Percentiles rank a stretch among this genome's conserved stretches.
Evolutionary conservation across 2,329 filamentous ascomycete genomes (phyloP).

Genomic region (Podosphaera fusca): DNA sequence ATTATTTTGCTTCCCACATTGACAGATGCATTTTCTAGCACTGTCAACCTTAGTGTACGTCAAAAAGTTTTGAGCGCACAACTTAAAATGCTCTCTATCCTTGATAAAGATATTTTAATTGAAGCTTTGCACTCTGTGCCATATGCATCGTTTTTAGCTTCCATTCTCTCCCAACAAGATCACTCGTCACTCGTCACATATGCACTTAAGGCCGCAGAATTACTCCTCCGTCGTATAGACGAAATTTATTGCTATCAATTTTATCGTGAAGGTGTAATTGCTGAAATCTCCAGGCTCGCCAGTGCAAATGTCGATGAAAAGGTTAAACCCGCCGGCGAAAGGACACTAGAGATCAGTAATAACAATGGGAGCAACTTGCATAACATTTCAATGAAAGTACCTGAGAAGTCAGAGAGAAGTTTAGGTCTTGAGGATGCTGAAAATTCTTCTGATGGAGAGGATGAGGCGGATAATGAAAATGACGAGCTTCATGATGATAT

Average conservation of each 20-base stretch:
- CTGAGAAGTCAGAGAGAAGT: constrained; percentile 13
- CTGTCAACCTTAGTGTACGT: constrained; percentile 80
- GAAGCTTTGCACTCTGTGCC: constrained; percentile 73
- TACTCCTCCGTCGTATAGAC: constrained; percentile 65
- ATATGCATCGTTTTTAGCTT: constrained; percentile 86
- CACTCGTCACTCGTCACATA: constrained; percentile 69
- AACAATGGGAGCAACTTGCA: neutral
- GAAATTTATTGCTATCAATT: constrained; percentile 88
- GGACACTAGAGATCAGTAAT: constrained; percentile 5
- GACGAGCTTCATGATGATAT: constrained; percentile 28
- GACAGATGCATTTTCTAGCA: constrained; percentile 92
- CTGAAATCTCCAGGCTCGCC: constrained; percentile 68
- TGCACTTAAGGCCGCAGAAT: constrained; percentile 70
- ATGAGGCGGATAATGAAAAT: constrained; percentile 25
- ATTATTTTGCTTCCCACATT: constrained; percentile 83
- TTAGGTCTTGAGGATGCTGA: constrained; percentile 18
- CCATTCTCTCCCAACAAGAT: constrained; percentile 87
- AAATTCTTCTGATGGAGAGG: constrained; percentile 29
- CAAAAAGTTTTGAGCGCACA: constrained; percentile 93
- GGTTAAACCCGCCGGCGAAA: constrained; percentile 6
- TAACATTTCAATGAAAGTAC: constrained; percentile 14
- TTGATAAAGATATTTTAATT: constrained; percentile 65
- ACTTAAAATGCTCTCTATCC: constrained; percentile 87
- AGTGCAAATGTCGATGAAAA: constrained; percentile 15
- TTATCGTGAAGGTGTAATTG: constrained; percentile 86